Percentiles rank a stretch among this genome's conserved stretches.
These are phyloP conservation scores for Tricholomella constricta DNA, from an alignment of 768 basidiomycete genomes.

Conservation along the genomic window DNA sequence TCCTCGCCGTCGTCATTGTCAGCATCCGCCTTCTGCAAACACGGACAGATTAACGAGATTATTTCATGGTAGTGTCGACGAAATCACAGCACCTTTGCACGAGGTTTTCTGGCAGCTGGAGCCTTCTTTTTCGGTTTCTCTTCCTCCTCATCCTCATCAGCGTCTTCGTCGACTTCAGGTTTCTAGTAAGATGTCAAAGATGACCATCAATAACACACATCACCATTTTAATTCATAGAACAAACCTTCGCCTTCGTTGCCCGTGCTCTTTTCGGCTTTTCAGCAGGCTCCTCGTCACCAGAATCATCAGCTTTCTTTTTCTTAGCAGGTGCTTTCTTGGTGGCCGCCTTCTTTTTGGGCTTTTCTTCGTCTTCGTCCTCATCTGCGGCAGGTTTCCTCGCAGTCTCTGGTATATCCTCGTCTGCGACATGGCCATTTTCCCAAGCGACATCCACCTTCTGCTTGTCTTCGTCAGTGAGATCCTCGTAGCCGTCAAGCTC, in stretches of 20 bases:
- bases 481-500: slow-evolving; percentile 90
- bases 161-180: slow-evolving; percentile 30
- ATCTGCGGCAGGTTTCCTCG: slow-evolving; percentile 49
- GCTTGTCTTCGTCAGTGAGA: slow-evolving; percentile 67
- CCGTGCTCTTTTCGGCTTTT: slow-evolving; percentile 25
- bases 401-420: slow-evolving; percentile 79
- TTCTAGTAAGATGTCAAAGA: slow-evolving; percentile 11
- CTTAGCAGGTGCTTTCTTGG: slow-evolving; percentile 28
- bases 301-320: slow-evolving; percentile 14
- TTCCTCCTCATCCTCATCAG: slow-evolving; percentile 43
- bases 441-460: slow-evolving; percentile 70
- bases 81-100: slow-evolving; percentile 26
- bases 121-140: slow-evolving; percentile 59
- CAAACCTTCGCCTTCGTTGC: slow-evolving; percentile 16
- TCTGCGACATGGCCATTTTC: slow-evolving; percentile 77
- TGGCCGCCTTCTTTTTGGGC: slow-evolving; percentile 41
- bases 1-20: slow-evolving; percentile 34
- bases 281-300: slow-evolving; percentile 11
- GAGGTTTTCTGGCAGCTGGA: slow-evolving; percentile 33
- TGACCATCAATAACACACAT: not conserved
- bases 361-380: slow-evolving; percentile 26
- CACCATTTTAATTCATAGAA: not conserved
- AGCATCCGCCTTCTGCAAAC: slow-evolving; percentile 28
- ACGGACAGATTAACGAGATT: not conserved
- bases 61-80: not conserved